Conservation (phyloP, 371 early-diverging fungal genomes). For the Rhizopus microsporus region DNA sequence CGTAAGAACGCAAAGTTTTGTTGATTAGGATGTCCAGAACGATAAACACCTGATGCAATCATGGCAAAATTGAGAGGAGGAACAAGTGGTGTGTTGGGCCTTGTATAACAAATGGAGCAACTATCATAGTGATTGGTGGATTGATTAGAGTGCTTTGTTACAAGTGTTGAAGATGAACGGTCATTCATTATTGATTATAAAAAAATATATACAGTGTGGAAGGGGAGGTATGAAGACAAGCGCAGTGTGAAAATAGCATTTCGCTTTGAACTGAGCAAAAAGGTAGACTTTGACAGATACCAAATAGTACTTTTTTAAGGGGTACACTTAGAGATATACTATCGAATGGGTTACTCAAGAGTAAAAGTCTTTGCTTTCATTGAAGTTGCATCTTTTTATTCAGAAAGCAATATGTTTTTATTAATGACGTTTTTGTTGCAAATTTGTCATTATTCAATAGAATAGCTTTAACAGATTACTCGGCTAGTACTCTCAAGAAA, state of each 20-base stretch:
- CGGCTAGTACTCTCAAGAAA: no score
- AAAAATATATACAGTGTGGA: no score
- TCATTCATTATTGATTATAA: not conserved
- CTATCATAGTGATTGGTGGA: constrained; percentile 20
- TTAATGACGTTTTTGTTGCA: no score
- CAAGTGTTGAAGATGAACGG: constrained; percentile 5
- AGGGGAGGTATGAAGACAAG: no score
- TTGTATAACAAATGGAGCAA: constrained; percentile 43
- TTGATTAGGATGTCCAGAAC: constrained; percentile 85
- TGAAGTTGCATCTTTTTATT: no score
- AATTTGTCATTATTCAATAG: no score
- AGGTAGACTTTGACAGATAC: not conserved
- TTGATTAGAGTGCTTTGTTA: constrained; percentile 1
- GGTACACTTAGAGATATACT: not conserved
- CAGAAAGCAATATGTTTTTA: no score
- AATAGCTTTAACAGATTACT: no score
- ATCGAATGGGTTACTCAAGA: not conserved
- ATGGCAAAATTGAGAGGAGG: constrained; percentile 92
- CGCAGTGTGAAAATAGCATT: not conserved
- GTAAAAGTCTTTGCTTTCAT: no score
- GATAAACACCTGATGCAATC: constrained; percentile 83
- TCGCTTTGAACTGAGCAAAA: constrained; percentile 6
- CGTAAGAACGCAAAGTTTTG: constrained; percentile 80
- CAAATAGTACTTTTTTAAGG: constrained; percentile 1
- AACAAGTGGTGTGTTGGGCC: constrained; percentile 60